Base-by-base conservation (phyloP, 2,329 filamentous ascomycete genomes). In the Elsinoe australis region DNA sequence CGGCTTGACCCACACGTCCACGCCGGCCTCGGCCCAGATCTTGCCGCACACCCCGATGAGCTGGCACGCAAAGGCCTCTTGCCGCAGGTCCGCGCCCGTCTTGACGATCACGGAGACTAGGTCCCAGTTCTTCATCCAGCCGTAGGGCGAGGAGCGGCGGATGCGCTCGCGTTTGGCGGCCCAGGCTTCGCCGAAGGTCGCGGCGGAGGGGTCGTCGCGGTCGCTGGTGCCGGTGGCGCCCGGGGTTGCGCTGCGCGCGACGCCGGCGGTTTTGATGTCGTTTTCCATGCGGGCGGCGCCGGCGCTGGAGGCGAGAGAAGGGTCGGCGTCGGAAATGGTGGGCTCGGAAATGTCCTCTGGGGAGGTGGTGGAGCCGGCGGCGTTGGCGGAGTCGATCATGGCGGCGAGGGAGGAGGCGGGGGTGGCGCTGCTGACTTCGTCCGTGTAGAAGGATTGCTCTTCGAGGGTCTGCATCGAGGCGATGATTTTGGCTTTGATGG, bases 111-210 rank as follows among this genome's bases (percentile, higher is more conserved):
- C 85, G 60, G 84, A 89, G 53, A 92, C 74, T 18, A 92, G 73
- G 59, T 92, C 86, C 86, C 86, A 92, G 60, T 88, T 90, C 68
- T 86, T 86, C 81, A 88, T 87, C 79, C 84, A 87, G 7, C 86
- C 86, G 60, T 89, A 92, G 0, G 86, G 86, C 0, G 85, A 90
- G 1, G 85, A 85, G 57, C 85, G 83, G 52, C 86, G 77, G 61
- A 92, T 87, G 15, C 86, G 83, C 64, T 90, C 86, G 59, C 84
- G 86, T 66, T 92, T 92, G 49, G 81, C 76, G 56, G 83, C 79
- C 86, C 86, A 92, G 15, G 86, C 86, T 66, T 92, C 86, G 51
- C 87, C 86, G 64, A 92, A 90, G 4, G 87, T 87, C 7, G 86
- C 86, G 28, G 86, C 86, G 58, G 85, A 89, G 33, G 86, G 86